Conservation (phyloP, 2,329 filamentous ascomycete species). For the Cadophora gregata region DNA sequence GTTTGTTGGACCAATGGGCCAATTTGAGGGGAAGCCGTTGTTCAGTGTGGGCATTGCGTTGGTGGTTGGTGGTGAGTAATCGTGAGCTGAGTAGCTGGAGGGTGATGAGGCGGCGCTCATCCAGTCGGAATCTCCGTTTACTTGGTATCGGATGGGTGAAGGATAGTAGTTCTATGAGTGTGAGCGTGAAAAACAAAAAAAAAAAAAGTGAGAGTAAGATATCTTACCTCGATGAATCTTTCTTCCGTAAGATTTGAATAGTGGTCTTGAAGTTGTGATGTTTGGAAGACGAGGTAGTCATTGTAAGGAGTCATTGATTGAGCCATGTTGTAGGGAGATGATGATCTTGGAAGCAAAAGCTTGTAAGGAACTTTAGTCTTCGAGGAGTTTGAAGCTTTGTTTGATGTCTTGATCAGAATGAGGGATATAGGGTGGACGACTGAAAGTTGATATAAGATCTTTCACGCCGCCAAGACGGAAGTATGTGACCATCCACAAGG, state of each 20-base stretch:
- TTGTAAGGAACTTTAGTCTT: not conserved
- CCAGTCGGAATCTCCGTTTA: slow-evolving; percentile 9
- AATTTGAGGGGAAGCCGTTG: slow-evolving; percentile 10
- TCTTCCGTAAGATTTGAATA: slow-evolving; percentile 1
- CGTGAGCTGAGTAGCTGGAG: slow-evolving; percentile 4
- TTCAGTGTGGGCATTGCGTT: slow-evolving; percentile 4
- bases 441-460: not conserved
- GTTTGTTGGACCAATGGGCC: slow-evolving; percentile 4
- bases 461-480: slow-evolving; percentile 3
- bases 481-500: not conserved
- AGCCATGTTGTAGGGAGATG: not conserved
- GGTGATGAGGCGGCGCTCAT: slow-evolving; percentile 11
- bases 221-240: not conserved
- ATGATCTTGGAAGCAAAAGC: not conserved
- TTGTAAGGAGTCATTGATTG: slow-evolving; percentile 4
- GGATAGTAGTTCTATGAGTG: slow-evolving; percentile 8
- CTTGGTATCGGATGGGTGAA: slow-evolving; percentile 9
- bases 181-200: not conserved
- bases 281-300: slow-evolving; percentile 12
- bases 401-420: not conserved
- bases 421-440: not conserved
- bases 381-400: not conserved
- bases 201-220: not conserved
- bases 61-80: slow-evolving; percentile 5
- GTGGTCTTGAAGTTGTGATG: slow-evolving; percentile 4